Evolutionary conservation across 2,329 filamentous ascomycete genomes (phyloP), one percentile per base, ranked within the genome.

Genomic region (Monosporascus cannonballus): DNA sequence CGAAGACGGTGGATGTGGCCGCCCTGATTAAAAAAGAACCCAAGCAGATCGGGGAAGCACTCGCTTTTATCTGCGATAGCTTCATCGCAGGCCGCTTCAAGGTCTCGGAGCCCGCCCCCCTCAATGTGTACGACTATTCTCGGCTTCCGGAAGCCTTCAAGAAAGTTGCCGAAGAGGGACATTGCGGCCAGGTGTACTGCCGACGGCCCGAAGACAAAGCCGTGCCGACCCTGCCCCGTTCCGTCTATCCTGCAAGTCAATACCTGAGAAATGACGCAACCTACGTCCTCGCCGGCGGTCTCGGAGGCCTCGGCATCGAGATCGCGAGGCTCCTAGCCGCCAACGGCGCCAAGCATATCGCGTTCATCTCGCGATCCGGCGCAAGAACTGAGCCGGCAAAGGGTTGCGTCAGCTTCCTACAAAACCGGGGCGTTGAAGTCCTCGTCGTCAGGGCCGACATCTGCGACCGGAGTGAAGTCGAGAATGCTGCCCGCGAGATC

Each of bases 261-360:
- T 48, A 34, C 18, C 30, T 64, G n/a, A 47, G 34, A 11, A 20
- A 20, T 1, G 63, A 71, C 6, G 71, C 67, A 0, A 77, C 78
- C 1, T 85, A 85, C 52, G 60, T 85, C 2, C 64, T 85, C 3
- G 72, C 74, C 4, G 83, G 83, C 8, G 83, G 83, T 1, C 71
- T 83, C 0, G 80, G 81, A 17, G 82, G 81, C 11, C 69, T 85
- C 0, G 82, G 81, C 1, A 71, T 73, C 36, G 76, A 73, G 56
- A 76, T 84, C 38, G 75, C 79, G 2, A 68, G 72, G 50, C 71
- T 79, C 51, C 70, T 85, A 51, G 68, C 71, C n/a, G 60, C 64
- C 4, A 73, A 75, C 14, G 82, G 82, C 1, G 82, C 75, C 1
- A 72, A 68, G 18, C 67, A 79, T 51, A 57, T 85, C 7, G 74